Conservation (phyloP, 228 moss, liverwort and hornwort species). For the Sphagnum fallax region DNA sequence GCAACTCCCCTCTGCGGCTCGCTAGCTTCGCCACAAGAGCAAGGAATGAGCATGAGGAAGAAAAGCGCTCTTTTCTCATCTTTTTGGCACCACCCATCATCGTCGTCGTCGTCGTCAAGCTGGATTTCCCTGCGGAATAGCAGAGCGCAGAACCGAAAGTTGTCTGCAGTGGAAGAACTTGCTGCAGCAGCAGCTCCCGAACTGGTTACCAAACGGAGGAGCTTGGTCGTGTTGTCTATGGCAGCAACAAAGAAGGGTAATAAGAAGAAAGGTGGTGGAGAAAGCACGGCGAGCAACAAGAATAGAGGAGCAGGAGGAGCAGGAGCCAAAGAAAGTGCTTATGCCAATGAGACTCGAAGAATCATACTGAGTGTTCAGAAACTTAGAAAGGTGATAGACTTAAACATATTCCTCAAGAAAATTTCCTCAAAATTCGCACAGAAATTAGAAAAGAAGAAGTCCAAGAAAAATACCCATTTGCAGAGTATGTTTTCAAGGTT, state of each 20-base stretch:
- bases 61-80: no score
- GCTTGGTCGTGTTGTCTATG: slow-evolving; percentile 58
- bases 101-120: no score
- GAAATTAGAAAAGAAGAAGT: neutral
- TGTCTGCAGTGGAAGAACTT: no score
- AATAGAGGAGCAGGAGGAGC: slow-evolving; percentile 45
- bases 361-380: slow-evolving; percentile 86
- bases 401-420: neutral
- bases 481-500: neutral
- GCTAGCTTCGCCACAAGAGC: no score
- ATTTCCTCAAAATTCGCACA: neutral
- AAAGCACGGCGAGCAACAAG: slow-evolving; percentile 37
- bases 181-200: no score
- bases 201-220: neutral
- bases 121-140: no score
- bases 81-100: no score
- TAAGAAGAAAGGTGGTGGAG: slow-evolving; percentile 48
- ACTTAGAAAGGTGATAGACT: slow-evolving; percentile 58
- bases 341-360: slow-evolving; percentile 86
- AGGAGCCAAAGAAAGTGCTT: slow-evolving; percentile 52
- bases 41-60: no score
- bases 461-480: neutral
- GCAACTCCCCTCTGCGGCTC: no score
- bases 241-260: slow-evolving; percentile 60
- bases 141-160: no score